Evolutionary conservation across 345 rosid genomes (phyloP).

Genomic region (Heritiera littoralis): DNA sequence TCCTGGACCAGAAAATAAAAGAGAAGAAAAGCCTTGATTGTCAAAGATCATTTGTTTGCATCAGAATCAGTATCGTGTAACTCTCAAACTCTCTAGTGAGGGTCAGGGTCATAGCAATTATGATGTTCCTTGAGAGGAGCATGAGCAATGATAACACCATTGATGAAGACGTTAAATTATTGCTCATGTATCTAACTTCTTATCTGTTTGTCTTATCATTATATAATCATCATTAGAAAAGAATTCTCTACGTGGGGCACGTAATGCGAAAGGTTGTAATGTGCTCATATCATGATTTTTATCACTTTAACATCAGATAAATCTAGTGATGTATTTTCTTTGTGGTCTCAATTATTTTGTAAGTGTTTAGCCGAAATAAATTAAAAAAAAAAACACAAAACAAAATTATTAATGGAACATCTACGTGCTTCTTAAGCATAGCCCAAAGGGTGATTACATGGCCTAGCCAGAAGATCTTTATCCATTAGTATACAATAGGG

Average conservation of each 20-base stretch:
- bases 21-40: too few relatives aligned
- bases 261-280: not conserved
- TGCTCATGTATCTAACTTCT: not conserved
- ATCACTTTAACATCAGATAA: not conserved
- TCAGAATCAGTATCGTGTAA: slow-evolving; percentile 5
- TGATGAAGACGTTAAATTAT: not conserved
- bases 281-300: not conserved
- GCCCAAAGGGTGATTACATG: not conserved
- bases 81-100: not conserved
- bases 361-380: not conserved
- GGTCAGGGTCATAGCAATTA: not conserved
- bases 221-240: slow-evolving; percentile 9
- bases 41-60: not conserved
- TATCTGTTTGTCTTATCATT: not conserved
- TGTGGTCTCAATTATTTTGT: not conserved
- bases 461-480: too few relatives aligned
- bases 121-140: not conserved
- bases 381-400: not conserved
- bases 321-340: not conserved
- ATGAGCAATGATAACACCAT: not conserved
- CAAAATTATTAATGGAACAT: not conserved
- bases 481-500: too few relatives aligned
- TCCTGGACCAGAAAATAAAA: not conserved
- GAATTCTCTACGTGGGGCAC: not conserved
- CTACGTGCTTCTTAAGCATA: not conserved